Conservation (phyloP, 495 filamentous ascomycete species). For the Pseudotulostoma volvatum region DNA sequence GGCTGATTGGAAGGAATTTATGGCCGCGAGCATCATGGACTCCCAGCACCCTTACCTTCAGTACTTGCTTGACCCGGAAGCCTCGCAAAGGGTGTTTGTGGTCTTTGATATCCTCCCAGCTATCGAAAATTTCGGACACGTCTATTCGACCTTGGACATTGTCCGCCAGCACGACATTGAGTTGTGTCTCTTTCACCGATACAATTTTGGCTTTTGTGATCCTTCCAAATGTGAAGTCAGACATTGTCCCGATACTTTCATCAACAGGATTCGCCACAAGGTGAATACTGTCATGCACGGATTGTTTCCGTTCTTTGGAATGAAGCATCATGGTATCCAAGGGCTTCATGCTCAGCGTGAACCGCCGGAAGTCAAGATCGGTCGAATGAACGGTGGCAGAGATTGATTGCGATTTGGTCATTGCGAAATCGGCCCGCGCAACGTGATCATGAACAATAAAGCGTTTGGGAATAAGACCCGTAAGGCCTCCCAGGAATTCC, state of each 20-base stretch:
- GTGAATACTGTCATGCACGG: constrained; percentile 17
- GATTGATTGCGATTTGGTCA: constrained; percentile 55
- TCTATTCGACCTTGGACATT: constrained; percentile 84
- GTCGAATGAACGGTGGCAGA: constrained; percentile 50
- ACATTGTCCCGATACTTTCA: constrained; percentile 40
- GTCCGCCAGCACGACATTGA: constrained; percentile 81
- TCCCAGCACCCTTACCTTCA: constrained; percentile 66
- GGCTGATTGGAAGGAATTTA: constrained; percentile 79
- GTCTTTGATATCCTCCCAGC: constrained; percentile 70
- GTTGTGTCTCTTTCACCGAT: constrained; percentile 71
- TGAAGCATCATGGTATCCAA: constrained; percentile 17
- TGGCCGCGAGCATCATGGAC: constrained; percentile 82
- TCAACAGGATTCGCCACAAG: constrained; percentile 53
- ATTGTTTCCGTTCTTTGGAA: constrained; percentile 17
- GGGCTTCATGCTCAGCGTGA: constrained; percentile 45
- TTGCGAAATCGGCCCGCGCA: constrained; percentile 54
- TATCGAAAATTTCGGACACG: constrained; percentile 74
- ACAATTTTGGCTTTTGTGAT: constrained; percentile 62
- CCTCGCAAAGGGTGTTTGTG: constrained; percentile 57
- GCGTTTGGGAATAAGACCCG: constrained; percentile 60
- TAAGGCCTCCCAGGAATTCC: constrained; percentile 61
- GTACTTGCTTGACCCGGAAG: constrained; percentile 52
- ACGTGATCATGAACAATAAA: constrained; percentile 51
- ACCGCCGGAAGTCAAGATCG: constrained; percentile 40
- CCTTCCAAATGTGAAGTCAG: constrained; percentile 58